Percentiles rank a stretch among this genome's conserved stretches.
phyloP scores from a whole-genome alignment of 768 basidiomycete genomes.

The Gymnopilus junonius region DNA sequence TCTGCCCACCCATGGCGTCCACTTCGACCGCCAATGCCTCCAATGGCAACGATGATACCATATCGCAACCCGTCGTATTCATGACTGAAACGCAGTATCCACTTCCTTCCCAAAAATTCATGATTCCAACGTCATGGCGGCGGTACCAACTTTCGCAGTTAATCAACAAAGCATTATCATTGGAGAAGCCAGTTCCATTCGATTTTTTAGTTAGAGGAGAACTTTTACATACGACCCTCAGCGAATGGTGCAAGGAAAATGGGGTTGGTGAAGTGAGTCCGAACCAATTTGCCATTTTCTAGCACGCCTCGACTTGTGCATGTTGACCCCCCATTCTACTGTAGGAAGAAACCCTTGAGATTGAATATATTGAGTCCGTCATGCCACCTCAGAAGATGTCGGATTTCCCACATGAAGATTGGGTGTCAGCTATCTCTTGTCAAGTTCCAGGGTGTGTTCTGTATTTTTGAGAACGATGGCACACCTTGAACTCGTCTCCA shows the following conservation, averaged over 20 bases:
- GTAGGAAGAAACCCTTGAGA: constrained; percentile 88
- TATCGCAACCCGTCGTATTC: constrained; percentile 63
- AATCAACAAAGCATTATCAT: constrained; percentile 89
- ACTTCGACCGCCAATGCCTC: not conserved
- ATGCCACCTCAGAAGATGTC: constrained; percentile 85
- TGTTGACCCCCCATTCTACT: not conserved
- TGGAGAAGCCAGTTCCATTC: constrained; percentile 80
- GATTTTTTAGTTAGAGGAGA: constrained; percentile 91
- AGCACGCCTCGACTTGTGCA: not conserved
- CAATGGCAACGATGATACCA: not conserved
- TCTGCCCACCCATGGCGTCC: constrained; percentile 3
- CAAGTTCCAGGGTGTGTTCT: constrained; percentile 52
- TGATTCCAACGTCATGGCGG: constrained; percentile 89
- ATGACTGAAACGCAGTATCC: constrained; percentile 75
- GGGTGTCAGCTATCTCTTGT: constrained; percentile 86
- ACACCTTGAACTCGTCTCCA: constrained; percentile 28
- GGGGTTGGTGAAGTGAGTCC: constrained; percentile 68
- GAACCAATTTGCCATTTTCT: constrained; percentile 3
- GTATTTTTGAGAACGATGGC: not conserved
- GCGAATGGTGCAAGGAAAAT: constrained; percentile 74
- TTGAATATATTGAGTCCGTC: constrained; percentile 91
- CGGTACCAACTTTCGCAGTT: constrained; percentile 98
- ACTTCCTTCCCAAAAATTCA: constrained; percentile 86
- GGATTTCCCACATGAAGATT: constrained; percentile 86
- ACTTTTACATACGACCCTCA: constrained; percentile 71